A percentile compares a stretch with the other conserved stretches of the same genome.
Conservation (phyloP, 805 yeast species). For the Dipodascus geniculatus region DNA sequence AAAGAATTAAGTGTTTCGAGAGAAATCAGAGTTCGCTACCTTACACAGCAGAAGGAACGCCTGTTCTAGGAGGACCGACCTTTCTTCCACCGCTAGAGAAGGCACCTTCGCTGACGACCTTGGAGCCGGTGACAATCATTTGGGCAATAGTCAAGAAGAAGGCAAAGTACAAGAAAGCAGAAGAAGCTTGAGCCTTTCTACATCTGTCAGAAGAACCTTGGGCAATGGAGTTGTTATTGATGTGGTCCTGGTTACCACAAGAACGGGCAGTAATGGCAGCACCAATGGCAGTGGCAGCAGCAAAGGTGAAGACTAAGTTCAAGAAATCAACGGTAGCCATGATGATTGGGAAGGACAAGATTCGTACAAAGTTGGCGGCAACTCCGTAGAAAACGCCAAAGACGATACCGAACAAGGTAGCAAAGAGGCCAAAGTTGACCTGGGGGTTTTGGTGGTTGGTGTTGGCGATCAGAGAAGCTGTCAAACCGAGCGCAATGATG, state of each 20-base stretch:
- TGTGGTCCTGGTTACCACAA: slow-evolving; percentile 57
- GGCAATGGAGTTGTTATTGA: slow-evolving; percentile 53
- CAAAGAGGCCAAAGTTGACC: slow-evolving; percentile 78
- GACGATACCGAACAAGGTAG: slow-evolving; percentile 76
- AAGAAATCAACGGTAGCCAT: slow-evolving; percentile 69
- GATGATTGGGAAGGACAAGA: slow-evolving; percentile 80
- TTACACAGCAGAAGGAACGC: slow-evolving; percentile 56
- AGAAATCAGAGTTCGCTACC: neutral
- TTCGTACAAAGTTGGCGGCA: slow-evolving; percentile 62
- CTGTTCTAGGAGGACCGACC: slow-evolving; percentile 51
- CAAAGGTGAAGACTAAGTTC: slow-evolving; percentile 82
- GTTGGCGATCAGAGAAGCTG: slow-evolving; percentile 70
- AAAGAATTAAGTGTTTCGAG: neutral
- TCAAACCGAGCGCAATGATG: slow-evolving; percentile 70
- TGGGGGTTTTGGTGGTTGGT: slow-evolving; percentile 45
- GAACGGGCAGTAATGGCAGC: slow-evolving; percentile 81
- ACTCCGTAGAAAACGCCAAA: slow-evolving; percentile 73
- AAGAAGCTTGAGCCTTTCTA: slow-evolving; percentile 86
- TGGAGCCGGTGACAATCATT: slow-evolving; percentile 35
- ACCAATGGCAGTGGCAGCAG: slow-evolving; percentile 92
- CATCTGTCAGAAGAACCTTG: slow-evolving; percentile 80
- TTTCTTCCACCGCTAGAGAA: slow-evolving; percentile 41
- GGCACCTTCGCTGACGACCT: slow-evolving; percentile 45
- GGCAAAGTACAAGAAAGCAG: slow-evolving; percentile 74
- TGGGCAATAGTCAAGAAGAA: slow-evolving; percentile 65